Evolutionary conservation across 768 basidiomycete genomes (phyloP), one percentile per base, ranked within the genome.

Genomic region (Psilocybe cyanescens): DNA sequence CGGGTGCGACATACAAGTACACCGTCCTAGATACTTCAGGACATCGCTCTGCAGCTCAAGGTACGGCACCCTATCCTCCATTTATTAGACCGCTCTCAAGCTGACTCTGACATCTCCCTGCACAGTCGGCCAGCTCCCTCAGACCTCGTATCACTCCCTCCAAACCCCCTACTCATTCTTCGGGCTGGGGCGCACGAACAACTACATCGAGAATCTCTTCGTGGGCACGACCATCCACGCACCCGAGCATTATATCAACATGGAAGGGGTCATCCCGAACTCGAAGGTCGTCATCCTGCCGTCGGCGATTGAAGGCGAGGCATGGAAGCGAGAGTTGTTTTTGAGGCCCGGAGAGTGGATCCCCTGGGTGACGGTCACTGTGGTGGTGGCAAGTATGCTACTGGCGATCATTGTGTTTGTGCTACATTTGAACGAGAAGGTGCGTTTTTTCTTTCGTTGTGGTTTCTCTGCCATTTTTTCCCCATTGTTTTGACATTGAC

Each of bases 161-260:
- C 86, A 90, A 57, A 89, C 94, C 0, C 97, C 97, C 0, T 99
- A 98, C 70, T 86, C 95, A 1, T 97, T 95, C 83, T 93, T 99
- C 70, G 97, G 97, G 1, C 87, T 99, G 7, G 97, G 97, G 0
- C 87, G 97, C 45, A 99, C 96, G 14, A 99, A 99, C 75, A 99
- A 99, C 73, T 99, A 99, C 76, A 95, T 99, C 69, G 97, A 99
- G 81, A 98, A 98, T 73, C 83, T 99, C 2, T 97, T 97, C 72
- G 92, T 99, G 17, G 97, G 97, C 14, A 90, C 94, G 3, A 97
- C 95, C 5, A 82, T 92, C 31, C 88, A 93, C 61, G 73, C 81
- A 0, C 71, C 79, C 37, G 71, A 87, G 35, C 94, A 97, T 70
- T 94, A 82, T 65, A 95, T 97, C 72, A 89, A 91, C 71, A 90